Conservation (phyloP, 1,284 basidiomycete genomes). For the Psilocybe mexicana region DNA sequence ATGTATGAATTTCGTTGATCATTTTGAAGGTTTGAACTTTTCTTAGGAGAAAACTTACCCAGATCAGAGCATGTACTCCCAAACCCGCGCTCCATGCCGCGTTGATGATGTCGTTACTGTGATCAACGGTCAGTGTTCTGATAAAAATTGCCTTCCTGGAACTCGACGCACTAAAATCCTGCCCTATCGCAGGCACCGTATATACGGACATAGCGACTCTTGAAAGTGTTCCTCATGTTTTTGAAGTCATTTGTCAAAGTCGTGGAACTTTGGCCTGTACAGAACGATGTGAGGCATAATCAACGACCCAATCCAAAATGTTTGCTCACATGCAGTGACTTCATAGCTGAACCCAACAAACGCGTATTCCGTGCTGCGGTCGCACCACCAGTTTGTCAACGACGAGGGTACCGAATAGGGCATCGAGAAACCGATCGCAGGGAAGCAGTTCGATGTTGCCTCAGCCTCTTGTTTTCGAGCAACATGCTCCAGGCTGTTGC, state of each 20-base stretch:
- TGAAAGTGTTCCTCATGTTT: slow-evolving; percentile 60
- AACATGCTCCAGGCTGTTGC: slow-evolving; percentile 1
- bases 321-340: slow-evolving; percentile 53
- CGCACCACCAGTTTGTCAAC: slow-evolving; percentile 67
- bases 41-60: slow-evolving; percentile 45
- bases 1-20: slow-evolving; percentile 2
- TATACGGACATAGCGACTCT: slow-evolving; percentile 69
- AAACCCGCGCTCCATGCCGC: slow-evolving; percentile 71
- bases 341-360: slow-evolving; percentile 77
- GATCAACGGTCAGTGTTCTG: neutral
- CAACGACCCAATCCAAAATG: neutral
- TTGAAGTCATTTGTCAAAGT: slow-evolving; percentile 61
- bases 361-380: slow-evolving; percentile 59
- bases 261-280: slow-evolving; percentile 46
- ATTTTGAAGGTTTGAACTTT: neutral
- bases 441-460: slow-evolving; percentile 40
- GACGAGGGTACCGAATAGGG: slow-evolving; percentile 49
- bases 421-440: slow-evolving; percentile 53
- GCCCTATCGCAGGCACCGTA: slow-evolving; percentile 66
- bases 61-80: slow-evolving; percentile 75
- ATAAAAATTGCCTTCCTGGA: neutral
- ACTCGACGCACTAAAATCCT: slow-evolving; percentile 61
- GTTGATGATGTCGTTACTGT: slow-evolving; percentile 65
- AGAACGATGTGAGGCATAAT: neutral
- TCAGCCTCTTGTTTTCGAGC: slow-evolving; percentile 11